A percentile compares a stretch with the other conserved stretches of the same genome.
Evolutionary conservation across 2,329 filamentous ascomycete genomes (phyloP).

Genomic region (Triangularia verruculosa): DNA sequence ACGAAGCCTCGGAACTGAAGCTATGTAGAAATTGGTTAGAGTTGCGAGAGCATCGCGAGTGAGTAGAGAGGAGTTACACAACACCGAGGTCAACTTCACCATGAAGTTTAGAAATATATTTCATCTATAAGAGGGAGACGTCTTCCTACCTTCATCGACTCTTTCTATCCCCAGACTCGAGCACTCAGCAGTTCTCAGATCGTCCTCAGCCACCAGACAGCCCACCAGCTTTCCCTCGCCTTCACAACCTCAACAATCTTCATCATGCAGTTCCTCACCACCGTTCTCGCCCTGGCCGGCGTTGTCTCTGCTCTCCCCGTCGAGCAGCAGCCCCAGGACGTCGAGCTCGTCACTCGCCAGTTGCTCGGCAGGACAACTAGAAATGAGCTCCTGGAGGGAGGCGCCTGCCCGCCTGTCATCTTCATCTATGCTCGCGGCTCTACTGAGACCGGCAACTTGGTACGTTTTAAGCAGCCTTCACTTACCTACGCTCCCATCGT

Average conservation of each 20-base stretch:
- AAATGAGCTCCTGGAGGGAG: neutral
- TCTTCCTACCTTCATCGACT: neutral
- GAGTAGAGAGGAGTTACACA: neutral
- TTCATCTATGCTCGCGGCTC: conserved; percentile 41
- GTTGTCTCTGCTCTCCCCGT: neutral
- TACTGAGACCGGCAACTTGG: conserved; percentile 40
- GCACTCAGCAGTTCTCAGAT: neutral
- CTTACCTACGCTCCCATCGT: too few species aligned
- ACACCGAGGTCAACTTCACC: neutral
- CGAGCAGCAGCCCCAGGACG: neutral
- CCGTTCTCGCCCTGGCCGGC: neutral
- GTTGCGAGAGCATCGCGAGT: neutral
- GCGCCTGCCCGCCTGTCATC: conserved; percentile 36
- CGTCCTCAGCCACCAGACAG: neutral
- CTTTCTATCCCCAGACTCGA: neutral
- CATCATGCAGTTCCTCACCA: conserved; percentile 3
- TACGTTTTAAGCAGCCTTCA: conserved; percentile 5
- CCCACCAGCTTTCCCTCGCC: neutral
- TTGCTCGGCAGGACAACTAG: neutral
- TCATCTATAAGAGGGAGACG: neutral
- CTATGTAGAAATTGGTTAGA: conserved; percentile 1
- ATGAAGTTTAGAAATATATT: neutral
- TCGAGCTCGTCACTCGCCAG: neutral
- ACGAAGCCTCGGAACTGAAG: neutral
- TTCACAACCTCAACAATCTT: neutral